Evolutionary conservation across 306 rosid species (phyloP), one percentile per base, ranked within the genome.

Genomic region (Begonia fuchsioides): DNA sequence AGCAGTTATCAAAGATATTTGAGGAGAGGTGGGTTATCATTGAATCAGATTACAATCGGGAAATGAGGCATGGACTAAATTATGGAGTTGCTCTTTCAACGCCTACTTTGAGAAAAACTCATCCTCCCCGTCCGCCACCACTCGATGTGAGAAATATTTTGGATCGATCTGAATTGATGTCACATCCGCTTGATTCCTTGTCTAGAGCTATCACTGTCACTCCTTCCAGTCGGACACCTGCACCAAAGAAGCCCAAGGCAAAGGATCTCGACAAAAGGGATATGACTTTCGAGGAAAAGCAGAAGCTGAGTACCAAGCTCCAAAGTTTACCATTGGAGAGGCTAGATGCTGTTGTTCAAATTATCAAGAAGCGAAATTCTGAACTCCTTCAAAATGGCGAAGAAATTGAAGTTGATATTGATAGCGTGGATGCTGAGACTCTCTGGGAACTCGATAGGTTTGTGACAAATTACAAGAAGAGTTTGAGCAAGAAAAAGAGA

Each of bases 381-480:
- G 68, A 76, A 2, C 74, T 84, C 11, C 47, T 50, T 49, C 97
- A 84, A 59, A 80, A 81, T 52, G 97, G 84, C 47, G 97, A 79
- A 59, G 95, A 90, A 61, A 78, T 90, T 66, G 97, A 90, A 71
- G 97, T 90, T 66, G 93, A 90, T 60, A 81, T 90, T 56, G 95
- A 84, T 71, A 84, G 80, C 1, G 90, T 90, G 54, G 95, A 90
- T 70, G 70, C 77, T 35, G 95, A 84, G 74, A 90, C 92, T 50
- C 85, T 90, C 38, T 90, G 94, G 97, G 95, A 90, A 76, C 97
- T 84, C 45, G 97, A 90, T 69, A 79, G 95, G 72, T 81, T 78
- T 69, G 92, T 90, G 39, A 81, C 93, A 44, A 90, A 90, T 73
- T 81, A 76, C 51, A 90, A 81, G 82, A 90, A 90, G 76, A 79